phyloP scores from a whole-genome alignment of 1,139 yeast species.

The Candida albicans region DNA sequence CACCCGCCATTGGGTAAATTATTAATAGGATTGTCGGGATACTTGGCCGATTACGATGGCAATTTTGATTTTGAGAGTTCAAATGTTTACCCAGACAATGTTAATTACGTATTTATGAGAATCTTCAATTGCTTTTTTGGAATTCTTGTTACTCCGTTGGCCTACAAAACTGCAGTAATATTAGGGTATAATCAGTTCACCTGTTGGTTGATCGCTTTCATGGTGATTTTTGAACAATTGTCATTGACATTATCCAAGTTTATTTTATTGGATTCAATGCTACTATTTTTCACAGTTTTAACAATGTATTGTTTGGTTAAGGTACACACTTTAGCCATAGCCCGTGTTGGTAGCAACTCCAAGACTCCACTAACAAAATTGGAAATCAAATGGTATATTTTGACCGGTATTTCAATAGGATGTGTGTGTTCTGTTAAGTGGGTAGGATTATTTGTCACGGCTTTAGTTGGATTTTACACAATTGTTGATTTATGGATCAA shows the following conservation, averaged over 20 bases:
- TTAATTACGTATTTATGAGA: conserved; percentile 62
- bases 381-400: conserved; percentile 58
- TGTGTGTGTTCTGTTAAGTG: conserved; percentile 93
- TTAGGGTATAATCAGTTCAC: conserved; percentile 49
- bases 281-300: conserved; percentile 66
- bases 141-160: conserved; percentile 60
- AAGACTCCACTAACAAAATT: conserved; percentile 26
- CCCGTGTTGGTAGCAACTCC: too few species aligned
- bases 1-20: conserved; percentile 80
- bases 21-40: conserved; percentile 66
- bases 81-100: conserved; percentile 49
- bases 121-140: conserved; percentile 66
- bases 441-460: conserved; percentile 91
- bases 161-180: conserved; percentile 57
- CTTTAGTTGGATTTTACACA: conserved; percentile 83
- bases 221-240: conserved; percentile 66
- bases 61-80: conserved; percentile 68
- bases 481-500: conserved; percentile 70
- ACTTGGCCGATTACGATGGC: conserved; percentile 68
- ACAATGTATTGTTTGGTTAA: conserved; percentile 59
- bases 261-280: conserved; percentile 71
- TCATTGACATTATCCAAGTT: conserved; percentile 68
- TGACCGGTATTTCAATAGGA: conserved; percentile 83
- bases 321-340: conserved; percentile 45
- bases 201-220: conserved; percentile 53